These are phyloP conservation scores for Silene vulgaris DNA, from an alignment of 179 eudicot species.

Conservation along the genomic window DNA sequence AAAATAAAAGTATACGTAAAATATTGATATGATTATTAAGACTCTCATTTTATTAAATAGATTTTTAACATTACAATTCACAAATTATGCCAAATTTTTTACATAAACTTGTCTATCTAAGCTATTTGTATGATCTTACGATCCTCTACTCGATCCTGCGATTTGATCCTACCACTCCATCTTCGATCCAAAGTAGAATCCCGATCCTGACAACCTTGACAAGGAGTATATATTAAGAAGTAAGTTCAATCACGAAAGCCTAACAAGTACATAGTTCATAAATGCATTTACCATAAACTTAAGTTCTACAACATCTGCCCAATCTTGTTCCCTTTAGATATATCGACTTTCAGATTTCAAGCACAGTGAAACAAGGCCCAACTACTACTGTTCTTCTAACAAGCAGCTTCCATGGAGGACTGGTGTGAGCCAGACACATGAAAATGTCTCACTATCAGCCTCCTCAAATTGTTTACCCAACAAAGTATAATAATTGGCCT, in stretches of 20 bases:
- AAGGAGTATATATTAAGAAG: not conserved
- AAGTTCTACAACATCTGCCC: not conserved
- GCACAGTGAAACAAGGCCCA: not conserved
- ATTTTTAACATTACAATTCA: too few relatives aligned
- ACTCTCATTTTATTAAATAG: too few relatives aligned
- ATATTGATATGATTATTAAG: too few relatives aligned
- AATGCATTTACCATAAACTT: not conserved
- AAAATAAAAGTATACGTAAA: too few relatives aligned
- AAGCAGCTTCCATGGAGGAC: not conserved
- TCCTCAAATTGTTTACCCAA: not conserved
- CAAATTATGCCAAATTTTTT: too few relatives aligned
- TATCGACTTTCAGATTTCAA: not conserved
- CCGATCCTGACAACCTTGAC: not conserved
- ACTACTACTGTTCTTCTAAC: constrained; percentile 5
- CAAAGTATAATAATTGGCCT: too few relatives aligned
- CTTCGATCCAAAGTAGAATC: too few relatives aligned
- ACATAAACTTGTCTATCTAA: too few relatives aligned
- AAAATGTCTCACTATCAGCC: not conserved
- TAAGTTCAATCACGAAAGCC: not conserved
- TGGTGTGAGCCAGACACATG: not conserved
- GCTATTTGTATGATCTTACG: too few relatives aligned
- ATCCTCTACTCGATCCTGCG: too few relatives aligned
- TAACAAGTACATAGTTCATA: not conserved
- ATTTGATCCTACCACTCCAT: too few relatives aligned
- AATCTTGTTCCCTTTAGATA: not conserved